Base-by-base conservation (phyloP, 140 eudicot genomes). In the Oenanthe javanica region DNA sequence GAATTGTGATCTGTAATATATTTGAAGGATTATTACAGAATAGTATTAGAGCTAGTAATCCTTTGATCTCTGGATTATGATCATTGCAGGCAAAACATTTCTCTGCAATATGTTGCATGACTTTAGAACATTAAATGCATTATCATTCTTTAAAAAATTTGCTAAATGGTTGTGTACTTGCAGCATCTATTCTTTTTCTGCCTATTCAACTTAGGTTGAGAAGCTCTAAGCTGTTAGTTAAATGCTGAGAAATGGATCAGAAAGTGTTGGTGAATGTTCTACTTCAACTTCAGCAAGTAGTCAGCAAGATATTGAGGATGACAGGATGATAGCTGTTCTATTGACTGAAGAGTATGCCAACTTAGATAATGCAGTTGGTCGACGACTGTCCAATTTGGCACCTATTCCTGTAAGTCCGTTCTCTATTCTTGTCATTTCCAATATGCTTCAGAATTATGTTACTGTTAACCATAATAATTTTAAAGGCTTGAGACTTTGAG, bases 321-420 rank as follows among this genome's bases (percentile, higher is more conserved):
- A 93, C 72, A 83, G 87, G 78, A 91, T 89, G 93, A 93, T 93
- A 85, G 98, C 98, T 77, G 85, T 80, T 47, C 84, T 93, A 27
- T 81, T 93, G 78, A 84, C 97, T 9, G 98, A 93, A 89, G 98
- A 93, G 86, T 89, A 89, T 84, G 94, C 91, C 64, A 74, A 89
- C 40, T 80, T 89, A 86, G 95, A 91, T 85, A 91, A 95, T 80
- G 81, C 89, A 9, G 90, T 93, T 81, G 98, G 90, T 63, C 86
- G 89, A 11, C 87, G 98, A 23, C 92, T 91, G 76, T 84, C 95
- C 57, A 87, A 82, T 55, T 86, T 93, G 23, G 95, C 90, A 46
- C 93, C 98, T 79, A 88, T 93, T 86, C 84, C 87, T 45, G 98
- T 93, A 91, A 85, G 91, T 80, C 63, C 25, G 51, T 25, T 67